Conservation (phyloP, 2,329 filamentous ascomycete genomes). For the Cercospora sojina region DNA sequence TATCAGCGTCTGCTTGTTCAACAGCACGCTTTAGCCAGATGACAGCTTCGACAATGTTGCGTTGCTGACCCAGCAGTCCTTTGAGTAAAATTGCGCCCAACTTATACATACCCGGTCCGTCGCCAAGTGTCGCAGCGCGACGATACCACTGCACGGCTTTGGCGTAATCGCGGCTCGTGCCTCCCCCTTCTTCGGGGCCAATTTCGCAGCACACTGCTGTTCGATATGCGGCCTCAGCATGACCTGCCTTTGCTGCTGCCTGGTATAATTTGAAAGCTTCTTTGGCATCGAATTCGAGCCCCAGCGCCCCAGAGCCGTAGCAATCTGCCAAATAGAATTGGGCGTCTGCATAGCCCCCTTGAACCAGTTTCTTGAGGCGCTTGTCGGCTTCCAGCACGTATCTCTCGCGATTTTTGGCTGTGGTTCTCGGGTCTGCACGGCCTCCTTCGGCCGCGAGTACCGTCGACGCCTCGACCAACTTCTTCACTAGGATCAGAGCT, state of each 20-base stretch:
- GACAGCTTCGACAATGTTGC: slow-evolving; percentile 80
- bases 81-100: slow-evolving; percentile 95
- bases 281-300: slow-evolving; percentile 77
- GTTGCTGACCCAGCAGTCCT: slow-evolving; percentile 82
- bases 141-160: slow-evolving; percentile 99
- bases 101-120: slow-evolving; percentile 96
- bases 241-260: slow-evolving; percentile 84
- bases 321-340: slow-evolving; percentile 95
- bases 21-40: slow-evolving; percentile 92
- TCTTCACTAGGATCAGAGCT: slow-evolving; percentile 74
- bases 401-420: slow-evolving; percentile 69
- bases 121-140: slow-evolving; percentile 82
- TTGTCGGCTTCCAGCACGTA: slow-evolving; percentile 87
- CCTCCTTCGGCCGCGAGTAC: slow-evolving; percentile 75
- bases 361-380: slow-evolving; percentile 81
- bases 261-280: slow-evolving; percentile 94
- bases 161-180: slow-evolving; percentile 82
- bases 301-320: slow-evolving; percentile 77
- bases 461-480: slow-evolving; percentile 78
- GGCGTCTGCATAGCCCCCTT: slow-evolving; percentile 71
- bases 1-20: slow-evolving; percentile 81
- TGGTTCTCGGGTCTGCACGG: slow-evolving; percentile 64
- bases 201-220: slow-evolving; percentile 98
- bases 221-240: slow-evolving; percentile 83
- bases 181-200: slow-evolving; percentile 88